A percentile compares a stretch with the other conserved stretches of the same genome.
Conservation (phyloP, 2,329 filamentous ascomycete genomes). For the Aspergillus luchuensis region DNA sequence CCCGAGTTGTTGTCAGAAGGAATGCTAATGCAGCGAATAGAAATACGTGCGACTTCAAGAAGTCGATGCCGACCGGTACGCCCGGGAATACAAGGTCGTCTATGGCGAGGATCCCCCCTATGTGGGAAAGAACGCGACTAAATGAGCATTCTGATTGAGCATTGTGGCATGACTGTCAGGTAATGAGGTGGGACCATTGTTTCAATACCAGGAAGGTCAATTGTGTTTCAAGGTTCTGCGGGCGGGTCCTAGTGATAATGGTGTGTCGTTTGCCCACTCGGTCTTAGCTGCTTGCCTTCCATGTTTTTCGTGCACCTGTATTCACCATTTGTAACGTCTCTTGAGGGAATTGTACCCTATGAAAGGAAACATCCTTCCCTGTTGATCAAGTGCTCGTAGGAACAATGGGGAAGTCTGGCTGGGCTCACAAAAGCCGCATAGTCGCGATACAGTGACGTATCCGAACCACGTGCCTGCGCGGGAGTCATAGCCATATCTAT, state of each 20-base stretch:
- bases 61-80: conserved; percentile 37
- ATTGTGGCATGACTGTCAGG: neutral
- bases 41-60: conserved; percentile 30
- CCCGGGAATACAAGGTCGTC: conserved; percentile 36
- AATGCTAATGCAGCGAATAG: conserved; percentile 20
- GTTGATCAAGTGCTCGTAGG: neutral
- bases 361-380: neutral
- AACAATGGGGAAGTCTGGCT: neutral
- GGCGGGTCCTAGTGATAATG: neutral
- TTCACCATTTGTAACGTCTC: neutral
- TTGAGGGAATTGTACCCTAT: neutral
- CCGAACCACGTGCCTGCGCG: neutral
- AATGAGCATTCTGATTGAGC: neutral
- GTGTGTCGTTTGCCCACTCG: neutral
- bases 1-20: no score
- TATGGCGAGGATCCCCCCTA: conserved; percentile 35
- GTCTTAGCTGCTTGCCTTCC: neutral
- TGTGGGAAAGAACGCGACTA: neutral
- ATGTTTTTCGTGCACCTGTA: neutral
- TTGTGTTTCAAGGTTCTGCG: neutral
- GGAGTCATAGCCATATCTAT: neutral
- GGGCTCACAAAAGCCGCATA: neutral
- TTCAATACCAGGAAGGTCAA: neutral
- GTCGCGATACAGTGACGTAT: neutral
- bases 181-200: neutral